Conservation (phyloP, 129 eudicot genomes). For the Chrysanthemum seticuspe region DNA sequence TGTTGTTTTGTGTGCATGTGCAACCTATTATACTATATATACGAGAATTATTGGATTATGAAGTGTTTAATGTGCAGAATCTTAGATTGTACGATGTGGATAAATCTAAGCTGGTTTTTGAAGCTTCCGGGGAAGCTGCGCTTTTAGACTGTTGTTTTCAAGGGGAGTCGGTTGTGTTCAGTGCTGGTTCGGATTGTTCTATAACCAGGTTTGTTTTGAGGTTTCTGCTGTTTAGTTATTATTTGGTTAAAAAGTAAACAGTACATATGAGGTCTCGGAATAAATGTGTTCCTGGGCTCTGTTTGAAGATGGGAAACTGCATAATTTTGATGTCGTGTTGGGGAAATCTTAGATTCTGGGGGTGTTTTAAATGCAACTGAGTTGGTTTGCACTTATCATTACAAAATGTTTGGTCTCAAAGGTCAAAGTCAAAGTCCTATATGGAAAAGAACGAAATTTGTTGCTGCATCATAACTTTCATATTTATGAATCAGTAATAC, state of each 20-base stretch:
- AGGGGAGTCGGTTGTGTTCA: slow-evolving; percentile 52
- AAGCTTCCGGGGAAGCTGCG: slow-evolving; percentile 54
- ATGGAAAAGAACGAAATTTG: slow-evolving; percentile 18
- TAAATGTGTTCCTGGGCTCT: slow-evolving; percentile 9
- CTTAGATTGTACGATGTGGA: slow-evolving; percentile 73
- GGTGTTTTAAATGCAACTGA: slow-evolving; percentile 12
- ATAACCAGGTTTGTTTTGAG: slow-evolving; percentile 49
- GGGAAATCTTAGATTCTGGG: not conserved
- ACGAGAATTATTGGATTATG: not conserved
- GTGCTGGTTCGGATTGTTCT: slow-evolving; percentile 64
- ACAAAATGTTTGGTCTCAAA: slow-evolving; percentile 2
- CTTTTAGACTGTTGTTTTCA: slow-evolving; percentile 89
- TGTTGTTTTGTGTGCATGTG: not conserved
- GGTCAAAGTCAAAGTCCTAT: slow-evolving; percentile 12
- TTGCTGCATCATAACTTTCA: not conserved
- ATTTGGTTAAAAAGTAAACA: not conserved
- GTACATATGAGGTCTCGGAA: not conserved
- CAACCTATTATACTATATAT: slow-evolving; percentile 7
- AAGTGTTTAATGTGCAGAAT: slow-evolving; percentile 39
- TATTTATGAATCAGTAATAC: not conserved
- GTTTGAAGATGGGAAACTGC: not conserved
- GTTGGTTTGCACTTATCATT: slow-evolving; percentile 8
- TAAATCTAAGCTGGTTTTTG: slow-evolving; percentile 44
- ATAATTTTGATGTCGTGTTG: not conserved
- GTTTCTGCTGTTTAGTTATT: not conserved